phyloP scores from a whole-genome alignment of 2,329 filamentous ascomycete genomes.

The Penicillium glabrum region DNA sequence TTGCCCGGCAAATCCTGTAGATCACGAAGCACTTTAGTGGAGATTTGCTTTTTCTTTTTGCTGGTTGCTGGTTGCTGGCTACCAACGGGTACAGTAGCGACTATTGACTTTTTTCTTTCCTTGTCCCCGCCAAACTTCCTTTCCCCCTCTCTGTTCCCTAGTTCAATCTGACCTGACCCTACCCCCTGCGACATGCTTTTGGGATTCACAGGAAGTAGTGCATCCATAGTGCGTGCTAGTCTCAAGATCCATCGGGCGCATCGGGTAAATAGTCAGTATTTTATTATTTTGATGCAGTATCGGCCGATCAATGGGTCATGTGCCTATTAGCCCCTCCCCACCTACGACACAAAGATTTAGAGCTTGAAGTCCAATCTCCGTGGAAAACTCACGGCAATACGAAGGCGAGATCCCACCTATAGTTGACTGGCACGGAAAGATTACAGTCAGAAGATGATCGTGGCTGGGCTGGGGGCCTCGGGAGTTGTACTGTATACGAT shows the following conservation, averaged over 20 bases:
- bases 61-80: neutral
- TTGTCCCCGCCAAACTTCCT: neutral
- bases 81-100: neutral
- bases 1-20: neutral
- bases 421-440: neutral
- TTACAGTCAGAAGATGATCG: neutral
- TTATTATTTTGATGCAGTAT: neutral
- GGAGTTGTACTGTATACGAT: too few relatives aligned
- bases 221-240: neutral
- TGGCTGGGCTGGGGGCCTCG: neutral
- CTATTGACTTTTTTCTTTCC: neutral
- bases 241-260: neutral
- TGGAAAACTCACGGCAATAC: neutral
- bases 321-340: neutral
- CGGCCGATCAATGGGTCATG: slow-evolving; percentile 5
- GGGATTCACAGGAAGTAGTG: neutral
- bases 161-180: neutral
- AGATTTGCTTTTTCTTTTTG: neutral
- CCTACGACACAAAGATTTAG: neutral
- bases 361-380: neutral
- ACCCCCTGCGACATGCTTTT: neutral
- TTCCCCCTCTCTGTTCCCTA: neutral
- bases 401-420: neutral
- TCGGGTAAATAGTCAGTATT: slow-evolving; percentile 2
- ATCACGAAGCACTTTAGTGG: neutral